Percentiles rank a stretch among this genome's conserved stretches.
These are phyloP conservation scores for Hypoxylon fragiforme DNA, from an alignment of 495 filamentous ascomycete species.

Conservation along the genomic window DNA sequence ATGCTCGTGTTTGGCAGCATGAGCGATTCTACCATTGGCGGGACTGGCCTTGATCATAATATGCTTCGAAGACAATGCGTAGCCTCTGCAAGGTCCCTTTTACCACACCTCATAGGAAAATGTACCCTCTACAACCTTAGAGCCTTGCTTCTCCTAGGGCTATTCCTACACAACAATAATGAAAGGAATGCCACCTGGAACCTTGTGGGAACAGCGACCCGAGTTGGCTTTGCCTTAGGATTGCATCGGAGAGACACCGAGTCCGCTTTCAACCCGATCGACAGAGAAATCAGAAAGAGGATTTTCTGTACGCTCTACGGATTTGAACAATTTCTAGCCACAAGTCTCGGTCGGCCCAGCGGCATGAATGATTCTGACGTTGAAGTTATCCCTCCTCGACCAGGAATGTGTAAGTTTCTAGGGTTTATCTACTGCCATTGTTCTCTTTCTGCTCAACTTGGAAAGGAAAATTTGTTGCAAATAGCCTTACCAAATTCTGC, in stretches of 20 bases:
- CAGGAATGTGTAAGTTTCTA: slow-evolving; percentile 9
- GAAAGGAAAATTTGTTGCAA: not conserved
- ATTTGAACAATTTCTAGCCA: slow-evolving; percentile 47
- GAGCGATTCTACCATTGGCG: slow-evolving; percentile 31
- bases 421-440: not conserved
- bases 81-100: slow-evolving; percentile 30
- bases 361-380: slow-evolving; percentile 43
- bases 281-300: slow-evolving; percentile 42
- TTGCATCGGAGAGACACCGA: slow-evolving; percentile 37
- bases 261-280: slow-evolving; percentile 37
- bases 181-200: slow-evolving; percentile 41
- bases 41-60: slow-evolving; percentile 29
- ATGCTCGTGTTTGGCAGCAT: slow-evolving; percentile 44
- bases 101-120: slow-evolving; percentile 40
- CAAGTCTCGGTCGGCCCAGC: slow-evolving; percentile 45
- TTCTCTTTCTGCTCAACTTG: not conserved
- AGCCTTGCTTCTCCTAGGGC: slow-evolving; percentile 41
- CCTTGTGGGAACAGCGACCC: slow-evolving; percentile 44
- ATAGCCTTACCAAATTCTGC: not conserved
- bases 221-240: slow-evolving; percentile 46
- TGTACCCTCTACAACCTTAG: slow-evolving; percentile 48
- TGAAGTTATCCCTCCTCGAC: slow-evolving; percentile 32
- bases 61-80: slow-evolving; percentile 38
- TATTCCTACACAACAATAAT: slow-evolving; percentile 48
- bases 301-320: slow-evolving; percentile 48